Conservation (phyloP, 176 grass and related monocot genomes). For the Canna indica region DNA sequence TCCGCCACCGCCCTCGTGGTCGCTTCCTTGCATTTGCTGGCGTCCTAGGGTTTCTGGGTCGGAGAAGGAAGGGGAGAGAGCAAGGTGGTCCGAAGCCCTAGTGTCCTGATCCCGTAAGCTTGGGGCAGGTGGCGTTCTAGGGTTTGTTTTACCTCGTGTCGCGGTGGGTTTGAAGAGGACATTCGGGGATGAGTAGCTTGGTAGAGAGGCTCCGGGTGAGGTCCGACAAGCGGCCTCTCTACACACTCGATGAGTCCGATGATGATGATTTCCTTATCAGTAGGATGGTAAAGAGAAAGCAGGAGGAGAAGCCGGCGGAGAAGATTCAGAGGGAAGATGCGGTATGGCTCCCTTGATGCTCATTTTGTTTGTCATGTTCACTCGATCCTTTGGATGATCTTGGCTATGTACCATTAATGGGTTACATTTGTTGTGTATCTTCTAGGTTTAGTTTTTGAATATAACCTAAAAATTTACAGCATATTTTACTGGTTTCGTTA, state of each 20-base stretch:
- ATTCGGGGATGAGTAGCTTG: constrained; percentile 65
- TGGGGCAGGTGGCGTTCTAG: neutral
- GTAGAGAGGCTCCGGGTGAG: constrained; percentile 90
- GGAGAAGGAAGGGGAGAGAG: neutral
- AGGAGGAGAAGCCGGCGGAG: constrained; percentile 41
- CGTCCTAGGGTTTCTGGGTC: neutral
- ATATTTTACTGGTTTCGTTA: neutral
- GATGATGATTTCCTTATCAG: constrained; percentile 51
- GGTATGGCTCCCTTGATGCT: constrained; percentile 32
- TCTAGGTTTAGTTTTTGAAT: neutral
- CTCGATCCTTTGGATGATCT: neutral
- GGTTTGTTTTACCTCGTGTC: neutral
- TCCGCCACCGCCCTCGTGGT: neutral
- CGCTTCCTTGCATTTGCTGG: neutral
- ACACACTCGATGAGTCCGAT: constrained; percentile 76
- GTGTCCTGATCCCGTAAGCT: no score
- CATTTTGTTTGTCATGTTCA: constrained; percentile 1
- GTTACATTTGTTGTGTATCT: neutral
- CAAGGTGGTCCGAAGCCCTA: neutral
- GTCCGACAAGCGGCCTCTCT: constrained; percentile 85
- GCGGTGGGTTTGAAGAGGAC: constrained; percentile 14
- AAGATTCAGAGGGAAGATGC: constrained; percentile 61
- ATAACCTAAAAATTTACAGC: neutral
- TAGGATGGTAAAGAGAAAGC: constrained; percentile 35
- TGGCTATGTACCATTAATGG: neutral